phyloP scores from a whole-genome alignment of 345 rosid genomes.

The Populus pruinosa region DNA sequence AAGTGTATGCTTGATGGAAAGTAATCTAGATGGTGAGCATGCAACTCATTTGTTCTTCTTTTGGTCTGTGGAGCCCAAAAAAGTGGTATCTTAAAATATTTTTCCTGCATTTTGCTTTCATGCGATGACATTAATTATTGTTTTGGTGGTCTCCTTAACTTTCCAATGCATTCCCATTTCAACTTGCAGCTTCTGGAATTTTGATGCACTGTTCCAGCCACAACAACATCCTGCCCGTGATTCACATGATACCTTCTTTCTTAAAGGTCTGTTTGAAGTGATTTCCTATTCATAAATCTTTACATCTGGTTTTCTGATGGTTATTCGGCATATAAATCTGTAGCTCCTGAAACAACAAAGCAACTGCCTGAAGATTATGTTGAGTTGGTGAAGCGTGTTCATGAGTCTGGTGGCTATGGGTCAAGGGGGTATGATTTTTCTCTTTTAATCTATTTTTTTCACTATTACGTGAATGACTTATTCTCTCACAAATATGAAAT shows the following conservation, averaged over 20 bases:
- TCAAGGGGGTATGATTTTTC: conserved; percentile 66
- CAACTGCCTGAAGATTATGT: conserved; percentile 83
- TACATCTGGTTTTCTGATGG: conserved; percentile 7
- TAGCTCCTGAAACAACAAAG: conserved; percentile 80
- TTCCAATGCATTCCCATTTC: background rate
- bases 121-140: background rate
- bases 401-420: conserved; percentile 87
- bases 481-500: background rate
- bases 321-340: conserved; percentile 19
- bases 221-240: conserved; percentile 99
- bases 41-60: background rate
- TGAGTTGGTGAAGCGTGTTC: conserved; percentile 68
- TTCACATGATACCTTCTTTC: conserved; percentile 92
- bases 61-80: background rate
- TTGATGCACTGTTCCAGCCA: conserved; percentile 93
- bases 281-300: conserved; percentile 7
- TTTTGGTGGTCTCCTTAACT: background rate
- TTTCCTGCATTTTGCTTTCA: too few species aligned
- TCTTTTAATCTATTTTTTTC: background rate
- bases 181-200: conserved; percentile 88
- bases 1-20: too few species aligned
- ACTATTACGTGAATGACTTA: background rate
- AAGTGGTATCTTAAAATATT: too few species aligned
- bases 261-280: conserved; percentile 48
- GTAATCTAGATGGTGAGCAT: background rate